These are phyloP conservation scores for Rhodomyrtus psidioides DNA, from an alignment of 441 rosid genomes.

Conservation along the genomic window DNA sequence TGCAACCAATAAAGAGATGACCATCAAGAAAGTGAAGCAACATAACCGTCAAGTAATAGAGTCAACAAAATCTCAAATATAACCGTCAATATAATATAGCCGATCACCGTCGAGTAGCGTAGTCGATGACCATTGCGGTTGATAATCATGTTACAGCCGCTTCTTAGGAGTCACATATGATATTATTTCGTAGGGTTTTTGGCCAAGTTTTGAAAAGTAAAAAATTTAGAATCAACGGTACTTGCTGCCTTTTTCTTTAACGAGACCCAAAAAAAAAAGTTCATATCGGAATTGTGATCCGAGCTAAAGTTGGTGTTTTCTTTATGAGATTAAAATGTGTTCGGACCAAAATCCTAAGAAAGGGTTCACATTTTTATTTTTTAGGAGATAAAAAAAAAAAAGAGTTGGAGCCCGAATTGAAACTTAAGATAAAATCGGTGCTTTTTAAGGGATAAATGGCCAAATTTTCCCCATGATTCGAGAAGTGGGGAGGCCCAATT, in stretches of 20 bases:
- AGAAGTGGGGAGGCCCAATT: not conserved
- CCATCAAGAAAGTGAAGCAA: rapidly evolving
- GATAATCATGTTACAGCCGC: not conserved
- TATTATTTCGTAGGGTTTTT: too few species aligned
- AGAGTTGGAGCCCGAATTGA: not conserved
- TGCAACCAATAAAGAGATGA: too few species aligned
- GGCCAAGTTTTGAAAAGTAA: too few species aligned
- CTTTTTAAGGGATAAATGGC: not conserved
- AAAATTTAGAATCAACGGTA: too few species aligned
- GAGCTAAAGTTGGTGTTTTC: too few species aligned
- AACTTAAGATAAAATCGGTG: not conserved
- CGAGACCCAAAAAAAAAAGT: not conserved
- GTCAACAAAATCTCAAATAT: not conserved
- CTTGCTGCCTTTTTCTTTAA: too few species aligned
- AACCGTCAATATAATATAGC: not conserved
- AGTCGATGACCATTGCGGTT: not conserved
- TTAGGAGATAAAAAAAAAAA: not conserved
- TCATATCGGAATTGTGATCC: not conserved
- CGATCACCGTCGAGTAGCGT: not conserved
- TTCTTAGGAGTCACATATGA: not conserved
- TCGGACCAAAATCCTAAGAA: not conserved
- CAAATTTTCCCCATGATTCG: not conserved
- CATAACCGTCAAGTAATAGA: not conserved
- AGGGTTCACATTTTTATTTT: not conserved
- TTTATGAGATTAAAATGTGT: not conserved